Evolutionary conservation across 2,329 filamentous ascomycete genomes (phyloP), one percentile per base, ranked within the genome.

Genomic region (Xylaria sp.): DNA sequence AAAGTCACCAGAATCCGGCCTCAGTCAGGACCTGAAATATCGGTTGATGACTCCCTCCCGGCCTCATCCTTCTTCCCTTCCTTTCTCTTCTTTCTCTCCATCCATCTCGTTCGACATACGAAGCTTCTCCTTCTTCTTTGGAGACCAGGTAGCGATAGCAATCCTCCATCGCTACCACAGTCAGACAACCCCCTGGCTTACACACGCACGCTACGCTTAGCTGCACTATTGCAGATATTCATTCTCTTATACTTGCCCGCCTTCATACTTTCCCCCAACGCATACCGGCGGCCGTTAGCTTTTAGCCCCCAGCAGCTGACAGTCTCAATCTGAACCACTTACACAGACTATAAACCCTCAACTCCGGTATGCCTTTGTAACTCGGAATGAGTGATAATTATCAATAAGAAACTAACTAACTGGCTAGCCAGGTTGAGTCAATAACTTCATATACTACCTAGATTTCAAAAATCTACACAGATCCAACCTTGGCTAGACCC

Each of bases 11-110:
- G 33, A 68, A 72, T 74, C 52, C 64, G 64, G 63, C 72, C 69
- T 70, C 60, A 74, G 65, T 67, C 69, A 68, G 59, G 66, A 71
- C 71, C 68, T 79, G 76, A 79, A 78, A 79, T 79, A 79, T 76
- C 76, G 71, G 64, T 71, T 68, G 51, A 67, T 79, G 76, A 78
- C 78, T 79, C 77, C 76, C 76, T 76, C 75, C 77, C 72, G 67
- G 41, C 66, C 65, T 52, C 52, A 70, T 62, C 49, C n/a, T 67
- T 69, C 31, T 71, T 75, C 65, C 70, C 73, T 70, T 67, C 63
- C 41, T 72, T 70, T 72, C 67, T 64, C 67, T 64, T 67, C 56
- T 65, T 63, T 71, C 64, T 63, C 57, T 61, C 55, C 66, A 58
- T 64, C 46, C 43, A 64, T 67, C 28, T 31, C 60, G 63, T 62